phyloP scores from a whole-genome alignment of 1,284 basidiomycete genomes.

The Leccinum pallidistipes region DNA sequence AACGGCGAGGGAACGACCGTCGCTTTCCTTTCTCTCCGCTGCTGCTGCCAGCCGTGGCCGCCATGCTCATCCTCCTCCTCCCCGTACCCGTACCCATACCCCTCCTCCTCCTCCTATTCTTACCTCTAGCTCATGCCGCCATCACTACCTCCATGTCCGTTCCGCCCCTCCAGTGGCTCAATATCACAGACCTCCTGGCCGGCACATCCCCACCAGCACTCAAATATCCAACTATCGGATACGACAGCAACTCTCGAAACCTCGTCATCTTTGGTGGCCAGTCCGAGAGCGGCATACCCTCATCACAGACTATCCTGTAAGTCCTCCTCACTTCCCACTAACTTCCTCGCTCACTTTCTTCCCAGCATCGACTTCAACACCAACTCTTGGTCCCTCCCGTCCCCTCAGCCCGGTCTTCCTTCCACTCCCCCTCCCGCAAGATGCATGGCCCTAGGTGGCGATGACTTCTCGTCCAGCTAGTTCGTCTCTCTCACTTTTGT shows the following conservation, averaged over 20 bases:
- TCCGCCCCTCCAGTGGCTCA: constrained; percentile 73
- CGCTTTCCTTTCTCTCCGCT: constrained; percentile 14
- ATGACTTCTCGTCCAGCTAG: constrained; percentile 78
- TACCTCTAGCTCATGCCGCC: not conserved
- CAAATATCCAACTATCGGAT: constrained; percentile 71
- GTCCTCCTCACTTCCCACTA: not conserved
- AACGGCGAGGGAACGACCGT: constrained; percentile 6
- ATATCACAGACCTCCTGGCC: constrained; percentile 54
- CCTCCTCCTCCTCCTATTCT: not conserved
- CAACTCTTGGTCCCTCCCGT: constrained; percentile 60
- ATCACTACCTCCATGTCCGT: constrained; percentile 41
- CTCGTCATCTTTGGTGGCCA: constrained; percentile 76
- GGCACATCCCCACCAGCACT: constrained; percentile 62
- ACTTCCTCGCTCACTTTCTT: constrained; percentile 4
- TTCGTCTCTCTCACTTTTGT: constrained; percentile 38
- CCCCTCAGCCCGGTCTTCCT: constrained; percentile 47
- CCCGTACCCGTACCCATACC: not conserved
- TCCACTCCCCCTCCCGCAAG: constrained; percentile 55
- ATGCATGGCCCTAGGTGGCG: constrained; percentile 58
- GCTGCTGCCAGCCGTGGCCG: not conserved
- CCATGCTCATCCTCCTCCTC: constrained; percentile 6
- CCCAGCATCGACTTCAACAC: constrained; percentile 47
- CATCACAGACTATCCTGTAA: constrained; percentile 67
- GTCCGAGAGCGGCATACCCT: constrained; percentile 60
- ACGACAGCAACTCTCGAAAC: constrained; percentile 52